Conservation (phyloP, 371 early-diverging fungal species). For the Mucor piriformis region DNA sequence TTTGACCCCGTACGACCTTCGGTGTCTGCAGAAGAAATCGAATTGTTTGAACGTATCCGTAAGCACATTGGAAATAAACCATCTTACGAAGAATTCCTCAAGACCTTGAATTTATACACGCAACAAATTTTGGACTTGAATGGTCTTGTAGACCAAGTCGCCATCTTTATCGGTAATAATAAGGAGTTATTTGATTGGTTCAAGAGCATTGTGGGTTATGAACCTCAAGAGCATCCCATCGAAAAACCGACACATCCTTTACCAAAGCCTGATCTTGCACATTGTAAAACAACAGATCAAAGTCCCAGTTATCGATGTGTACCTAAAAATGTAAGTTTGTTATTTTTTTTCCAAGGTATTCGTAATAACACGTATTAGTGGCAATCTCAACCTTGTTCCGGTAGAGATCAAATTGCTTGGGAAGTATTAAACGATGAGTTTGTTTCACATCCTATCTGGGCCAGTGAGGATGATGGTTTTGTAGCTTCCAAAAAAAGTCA, state of each 20-base stretch:
- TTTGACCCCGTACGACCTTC: conserved; percentile 39
- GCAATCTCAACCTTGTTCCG: conserved; percentile 73
- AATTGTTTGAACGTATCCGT: conserved; percentile 92
- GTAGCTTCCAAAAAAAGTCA: conserved; percentile 91
- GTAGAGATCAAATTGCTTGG: conserved; percentile 85
- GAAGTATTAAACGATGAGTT: conserved; percentile 97
- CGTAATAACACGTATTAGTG: conserved; percentile 36
- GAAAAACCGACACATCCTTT: conserved; percentile 27
- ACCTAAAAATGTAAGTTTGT: conserved; percentile 62
- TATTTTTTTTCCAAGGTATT: not conserved
- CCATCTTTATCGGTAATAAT: conserved; percentile 75
- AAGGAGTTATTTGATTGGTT: conserved; percentile 93
- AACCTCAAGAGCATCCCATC: conserved; percentile 64
- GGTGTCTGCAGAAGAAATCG: conserved; percentile 77
- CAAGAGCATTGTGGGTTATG: conserved; percentile 93
- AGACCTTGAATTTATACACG: conserved; percentile 94
- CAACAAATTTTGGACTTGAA: conserved; percentile 91
- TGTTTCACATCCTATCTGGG: conserved; percentile 94
- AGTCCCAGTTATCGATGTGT: conserved; percentile 78
- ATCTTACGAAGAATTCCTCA: conserved; percentile 96
- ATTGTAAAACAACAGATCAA: conserved; percentile 47
- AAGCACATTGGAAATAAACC: conserved; percentile 81
- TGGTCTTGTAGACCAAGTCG: conserved; percentile 82
- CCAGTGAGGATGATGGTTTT: conserved; percentile 95
- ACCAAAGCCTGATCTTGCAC: conserved; percentile 66